Evolutionary conservation across 768 basidiomycete genomes (phyloP), one percentile per base, ranked within the genome.

Genomic region (Suillus brevipes): DNA sequence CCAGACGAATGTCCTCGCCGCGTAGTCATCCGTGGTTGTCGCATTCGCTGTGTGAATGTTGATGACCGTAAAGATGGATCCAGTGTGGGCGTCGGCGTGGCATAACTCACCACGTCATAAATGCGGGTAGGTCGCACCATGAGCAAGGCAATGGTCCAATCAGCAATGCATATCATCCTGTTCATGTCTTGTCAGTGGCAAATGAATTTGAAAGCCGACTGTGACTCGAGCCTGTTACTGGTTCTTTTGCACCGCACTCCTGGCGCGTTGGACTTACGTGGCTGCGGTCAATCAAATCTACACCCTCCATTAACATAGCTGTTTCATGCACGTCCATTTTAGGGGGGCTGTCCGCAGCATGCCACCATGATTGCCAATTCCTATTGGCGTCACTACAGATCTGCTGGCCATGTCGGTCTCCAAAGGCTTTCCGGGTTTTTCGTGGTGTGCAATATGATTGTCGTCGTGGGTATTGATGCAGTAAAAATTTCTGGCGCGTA

Each of bases 391-490:
- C 25, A 63, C 64, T 37, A 65, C 63, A 55, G 71, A 72, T 31
- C 25, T 65, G 18, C 28, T 31, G 34, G 12, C 12, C 34, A 13
- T 55, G 20, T n/a, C 59, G 60, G 53, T 60, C 45, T 58, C 58
- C n/a, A 31, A 61, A 58, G 71, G 70, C 49, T 70, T 38, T 66
- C 64, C 20, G 69, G 50, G 31, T 69, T 65, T 36, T 40, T 69
- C 16, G 64, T 68, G 14, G 64, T 66, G 37, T 69, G 68, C 38
- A 69, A 67, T 62, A 59, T 64, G 0, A 42, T 69, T 12, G 71
- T 67, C 18, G 38, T 64, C 42, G 59, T 62, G 28, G 12, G 59
- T 28, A 63, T 34, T 69, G 66, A 61, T 68, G 65, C 7, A 12
- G 23, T 3, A 25, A 18, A 18, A 40, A 0, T 42, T 20, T 59